A percentile compares a stretch with the other conserved stretches of the same genome.
These are phyloP conservation scores for Irpex sp. DNA, from an alignment of 1,284 basidiomycete species.

Conservation along the genomic window DNA sequence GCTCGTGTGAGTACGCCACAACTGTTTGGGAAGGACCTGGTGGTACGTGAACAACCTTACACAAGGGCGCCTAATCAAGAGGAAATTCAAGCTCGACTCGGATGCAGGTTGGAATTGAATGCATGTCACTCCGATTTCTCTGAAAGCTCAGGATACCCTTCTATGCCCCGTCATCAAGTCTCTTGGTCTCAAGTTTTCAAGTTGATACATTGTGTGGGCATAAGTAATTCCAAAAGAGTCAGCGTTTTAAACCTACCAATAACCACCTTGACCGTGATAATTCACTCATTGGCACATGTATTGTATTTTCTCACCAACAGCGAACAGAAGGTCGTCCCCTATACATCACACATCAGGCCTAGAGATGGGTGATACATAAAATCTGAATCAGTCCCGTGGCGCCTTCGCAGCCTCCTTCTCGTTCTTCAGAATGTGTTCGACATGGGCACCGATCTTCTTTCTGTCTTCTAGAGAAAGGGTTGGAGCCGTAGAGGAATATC, in stretches of 20 bases:
- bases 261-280: not conserved
- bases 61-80: not conserved
- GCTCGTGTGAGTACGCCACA: not conserved
- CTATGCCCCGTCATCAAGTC: too few relatives aligned
- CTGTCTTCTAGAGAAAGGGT: constrained; percentile 44
- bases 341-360: not conserved
- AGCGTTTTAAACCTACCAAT: not conserved
- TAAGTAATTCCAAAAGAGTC: not conserved
- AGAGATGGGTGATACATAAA: not conserved
- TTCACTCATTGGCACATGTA: not conserved
- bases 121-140: too few relatives aligned
- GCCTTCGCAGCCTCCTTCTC: constrained; percentile 55
- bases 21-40: not conserved
- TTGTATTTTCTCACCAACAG: not conserved
- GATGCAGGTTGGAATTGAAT: too few relatives aligned
- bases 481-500: constrained; percentile 45
- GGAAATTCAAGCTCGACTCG: too few relatives aligned
- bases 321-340: not conserved
- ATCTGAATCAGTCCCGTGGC: constrained; percentile 27
- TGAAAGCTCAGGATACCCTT: too few relatives aligned
- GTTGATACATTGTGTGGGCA: not conserved
- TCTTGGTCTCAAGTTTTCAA: too few relatives aligned
- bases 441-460: constrained; percentile 40
- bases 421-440: constrained; percentile 44
- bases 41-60: not conserved